These are phyloP conservation scores for Artomyces pyxidatus DNA, from an alignment of 768 basidiomycete genomes.

Conservation along the genomic window DNA sequence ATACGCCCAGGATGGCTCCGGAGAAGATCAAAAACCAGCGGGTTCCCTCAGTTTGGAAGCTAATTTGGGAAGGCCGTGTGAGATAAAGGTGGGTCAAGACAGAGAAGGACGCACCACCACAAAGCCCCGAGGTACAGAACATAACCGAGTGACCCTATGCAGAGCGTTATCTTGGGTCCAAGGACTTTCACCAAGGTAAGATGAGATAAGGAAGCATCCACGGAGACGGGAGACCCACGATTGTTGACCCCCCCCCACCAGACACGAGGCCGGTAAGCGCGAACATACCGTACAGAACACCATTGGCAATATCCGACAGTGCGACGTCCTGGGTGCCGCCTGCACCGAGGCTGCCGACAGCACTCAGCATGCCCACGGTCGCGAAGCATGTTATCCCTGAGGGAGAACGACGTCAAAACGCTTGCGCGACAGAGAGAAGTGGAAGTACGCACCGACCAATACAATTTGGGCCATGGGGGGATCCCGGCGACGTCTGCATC, in stretches of 20 bases:
- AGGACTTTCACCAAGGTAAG: slow-evolving; percentile 23
- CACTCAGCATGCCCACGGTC: slow-evolving; percentile 32
- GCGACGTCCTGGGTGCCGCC: slow-evolving; percentile 32
- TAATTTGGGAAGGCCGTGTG: slow-evolving; percentile 4
- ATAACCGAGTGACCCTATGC: slow-evolving; percentile 45
- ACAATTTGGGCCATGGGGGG: slow-evolving; percentile 14
- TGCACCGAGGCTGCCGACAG: slow-evolving; percentile 30
- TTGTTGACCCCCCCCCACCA: slow-evolving; percentile 32
- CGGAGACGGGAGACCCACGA: slow-evolving; percentile 13
- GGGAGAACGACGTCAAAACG: too few species aligned
- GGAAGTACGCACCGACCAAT: slow-evolving; percentile 5
- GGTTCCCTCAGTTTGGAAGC: slow-evolving; percentile 30
- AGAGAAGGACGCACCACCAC: slow-evolving; percentile 28
- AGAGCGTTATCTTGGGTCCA: slow-evolving; percentile 42
- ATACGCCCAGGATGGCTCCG: slow-evolving; percentile 42
- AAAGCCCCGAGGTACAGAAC: slow-evolving; percentile 40
- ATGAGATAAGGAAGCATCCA: background rate
- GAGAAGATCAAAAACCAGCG: slow-evolving; percentile 40
- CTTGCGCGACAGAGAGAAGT: too few species aligned
- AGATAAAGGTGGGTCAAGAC: background rate
- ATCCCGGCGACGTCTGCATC: background rate
- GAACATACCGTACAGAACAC: slow-evolving; percentile 35
- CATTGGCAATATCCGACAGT: slow-evolving; percentile 32
- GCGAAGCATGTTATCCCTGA: slow-evolving; percentile 24
- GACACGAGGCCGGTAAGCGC: slow-evolving; percentile 33